Conservation (phyloP, 2,329 filamentous ascomycete species). For the Xylaria sp. region DNA sequence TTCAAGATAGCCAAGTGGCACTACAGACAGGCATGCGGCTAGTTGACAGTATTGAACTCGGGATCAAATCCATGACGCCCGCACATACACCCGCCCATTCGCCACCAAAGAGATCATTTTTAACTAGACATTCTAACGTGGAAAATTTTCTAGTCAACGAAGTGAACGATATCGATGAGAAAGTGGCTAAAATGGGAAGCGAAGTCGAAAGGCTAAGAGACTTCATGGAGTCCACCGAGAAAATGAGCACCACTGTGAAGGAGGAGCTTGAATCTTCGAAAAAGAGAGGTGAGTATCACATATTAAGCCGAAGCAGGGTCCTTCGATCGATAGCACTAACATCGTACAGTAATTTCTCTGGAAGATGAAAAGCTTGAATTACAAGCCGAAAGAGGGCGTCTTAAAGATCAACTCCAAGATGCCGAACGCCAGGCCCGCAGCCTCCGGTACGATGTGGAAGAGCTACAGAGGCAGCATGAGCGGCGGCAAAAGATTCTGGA, state of each 20-base stretch:
- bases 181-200: constrained; percentile 79
- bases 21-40: constrained; percentile 53
- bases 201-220: constrained; percentile 78
- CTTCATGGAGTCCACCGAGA: constrained; percentile 75
- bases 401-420: constrained; percentile 76
- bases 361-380: constrained; percentile 61
- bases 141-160: constrained; percentile 77
- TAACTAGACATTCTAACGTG: constrained; percentile 80
- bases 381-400: constrained; percentile 57
- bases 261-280: constrained; percentile 81
- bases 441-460: constrained; percentile 56
- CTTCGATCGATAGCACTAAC: constrained; percentile 35
- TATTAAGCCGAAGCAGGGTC: background rate
- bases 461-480: constrained; percentile 54
- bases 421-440: constrained; percentile 64
- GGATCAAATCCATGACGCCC: constrained; percentile 49
- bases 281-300: constrained; percentile 69
- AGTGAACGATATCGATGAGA: constrained; percentile 84
- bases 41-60: constrained; percentile 45
- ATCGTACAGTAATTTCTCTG: constrained; percentile 58
- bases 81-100: constrained; percentile 54
- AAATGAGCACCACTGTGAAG: constrained; percentile 75
- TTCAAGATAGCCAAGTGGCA: constrained; percentile 42
- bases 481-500: constrained; percentile 44
- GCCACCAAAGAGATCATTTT: constrained; percentile 63